Percentiles rank a stretch among this genome's conserved stretches.
Conservation (phyloP, 108 stramenopile species). For the Cyclostephanos tholiformis region DNA sequence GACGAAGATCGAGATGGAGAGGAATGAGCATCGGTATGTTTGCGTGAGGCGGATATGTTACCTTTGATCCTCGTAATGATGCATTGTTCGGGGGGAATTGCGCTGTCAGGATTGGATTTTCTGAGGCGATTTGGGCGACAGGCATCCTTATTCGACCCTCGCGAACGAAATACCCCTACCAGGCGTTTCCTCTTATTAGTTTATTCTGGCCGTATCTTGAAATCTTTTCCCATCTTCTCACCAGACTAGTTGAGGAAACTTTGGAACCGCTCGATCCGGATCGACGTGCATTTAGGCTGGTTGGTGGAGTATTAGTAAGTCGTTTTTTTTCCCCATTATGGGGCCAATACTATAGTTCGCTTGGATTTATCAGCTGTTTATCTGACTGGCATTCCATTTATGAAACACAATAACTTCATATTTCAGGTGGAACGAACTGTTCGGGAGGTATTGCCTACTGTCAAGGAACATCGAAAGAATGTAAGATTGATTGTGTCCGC, state of each 20-base stretch:
- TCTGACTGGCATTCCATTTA: background rate
- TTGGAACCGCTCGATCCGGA: conserved; percentile 85
- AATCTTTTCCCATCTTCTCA: background rate
- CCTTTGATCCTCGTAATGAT: background rate
- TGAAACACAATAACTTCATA: background rate
- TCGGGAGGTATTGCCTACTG: conserved; percentile 90
- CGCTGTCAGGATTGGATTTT: background rate
- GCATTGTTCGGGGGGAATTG: background rate
- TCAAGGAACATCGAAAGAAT: conserved; percentile 78
- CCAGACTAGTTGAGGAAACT: conserved; percentile 88
- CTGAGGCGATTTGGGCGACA: background rate
- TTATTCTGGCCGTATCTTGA: background rate
- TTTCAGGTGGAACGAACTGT: conserved; percentile 89
- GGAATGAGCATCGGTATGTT: conserved; percentile 52
- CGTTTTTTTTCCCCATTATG: background rate
- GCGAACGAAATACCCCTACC: background rate
- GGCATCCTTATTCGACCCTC: background rate
- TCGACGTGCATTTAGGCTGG: conserved; percentile 90
- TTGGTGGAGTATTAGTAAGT: conserved; percentile 87
- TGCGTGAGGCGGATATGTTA: background rate
- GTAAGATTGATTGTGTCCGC: conserved; percentile 49
- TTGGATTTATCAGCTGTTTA: too few species aligned
- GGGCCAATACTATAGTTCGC: too few species aligned
- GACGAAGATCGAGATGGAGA: conserved; percentile 64
- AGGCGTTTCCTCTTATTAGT: background rate